phyloP scores from a whole-genome alignment of 768 basidiomycete species.

The Lactifluus rugatus region DNA sequence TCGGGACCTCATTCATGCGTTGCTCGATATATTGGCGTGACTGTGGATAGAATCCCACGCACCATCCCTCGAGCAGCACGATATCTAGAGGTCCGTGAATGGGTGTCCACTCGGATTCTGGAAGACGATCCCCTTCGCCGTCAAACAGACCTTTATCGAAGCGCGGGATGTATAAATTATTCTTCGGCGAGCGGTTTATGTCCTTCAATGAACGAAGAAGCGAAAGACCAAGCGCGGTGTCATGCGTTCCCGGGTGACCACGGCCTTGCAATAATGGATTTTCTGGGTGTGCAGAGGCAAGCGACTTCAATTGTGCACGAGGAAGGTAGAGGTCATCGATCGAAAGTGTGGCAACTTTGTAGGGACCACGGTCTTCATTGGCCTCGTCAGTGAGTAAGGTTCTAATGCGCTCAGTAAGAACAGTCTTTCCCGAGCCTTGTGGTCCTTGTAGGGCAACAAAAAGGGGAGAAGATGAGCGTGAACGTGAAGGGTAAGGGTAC shows the following conservation, averaged over 20 bases:
- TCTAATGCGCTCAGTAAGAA: conserved; percentile 52
- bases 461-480: conserved; percentile 40
- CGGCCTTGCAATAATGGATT: conserved; percentile 71
- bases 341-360: conserved; percentile 56
- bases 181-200: conserved; percentile 24
- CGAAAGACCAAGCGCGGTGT: conserved; percentile 52
- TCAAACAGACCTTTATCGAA: conserved; percentile 80
- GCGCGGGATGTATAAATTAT: conserved; percentile 48
- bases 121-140: conserved; percentile 78
- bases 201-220: conserved; percentile 42
- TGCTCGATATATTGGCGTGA: conserved; percentile 38
- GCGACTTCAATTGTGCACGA: conserved; percentile 44
- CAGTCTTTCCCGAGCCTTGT: conserved; percentile 91
- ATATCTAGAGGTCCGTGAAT: conserved; percentile 57
- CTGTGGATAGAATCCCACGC: conserved; percentile 75
- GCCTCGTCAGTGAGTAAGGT: conserved; percentile 20
- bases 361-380: conserved; percentile 33
- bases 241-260: conserved; percentile 93
- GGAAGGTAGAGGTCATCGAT: conserved; percentile 85
- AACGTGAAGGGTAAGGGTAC: conserved; percentile 16
- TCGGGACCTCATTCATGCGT: conserved; percentile 38
- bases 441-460: conserved; percentile 89
- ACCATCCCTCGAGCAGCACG: conserved; percentile 95
- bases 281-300: conserved; percentile 44
- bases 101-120: conserved; percentile 30